Percentiles rank a stretch among this genome's conserved stretches.
These are phyloP conservation scores for Colletotrichum sp. DNA, from an alignment of 2,329 filamentous ascomycete genomes.

Conservation along the genomic window DNA sequence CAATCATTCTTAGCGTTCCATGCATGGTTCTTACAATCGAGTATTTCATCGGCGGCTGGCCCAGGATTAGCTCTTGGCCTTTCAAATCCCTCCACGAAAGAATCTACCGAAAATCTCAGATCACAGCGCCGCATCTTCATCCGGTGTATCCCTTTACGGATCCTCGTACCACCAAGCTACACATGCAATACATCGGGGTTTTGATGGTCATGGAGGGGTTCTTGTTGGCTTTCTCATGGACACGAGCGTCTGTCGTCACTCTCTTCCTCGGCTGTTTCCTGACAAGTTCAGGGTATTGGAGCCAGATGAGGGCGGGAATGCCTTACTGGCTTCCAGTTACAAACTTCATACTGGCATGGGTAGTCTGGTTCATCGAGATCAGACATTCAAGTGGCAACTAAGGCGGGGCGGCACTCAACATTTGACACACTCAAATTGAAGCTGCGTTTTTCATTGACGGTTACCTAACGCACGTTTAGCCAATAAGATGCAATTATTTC, in stretches of 20 bases:
- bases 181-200: background rate
- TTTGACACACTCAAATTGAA: background rate
- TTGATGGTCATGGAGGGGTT: background rate
- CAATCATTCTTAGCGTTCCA: background rate
- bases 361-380: background rate
- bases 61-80: background rate
- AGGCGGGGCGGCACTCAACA: background rate
- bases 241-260: background rate
- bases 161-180: background rate
- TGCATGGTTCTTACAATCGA: background rate
- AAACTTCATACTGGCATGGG: background rate
- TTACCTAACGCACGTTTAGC: background rate
- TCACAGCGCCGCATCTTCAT: background rate
- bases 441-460: background rate
- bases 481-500: background rate
- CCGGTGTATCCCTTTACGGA: slow-evolving; percentile 2
- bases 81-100: slow-evolving; percentile 6
- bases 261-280: background rate
- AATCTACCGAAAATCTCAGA: slow-evolving; percentile 12
- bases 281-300: background rate
- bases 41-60: slow-evolving; percentile 9
- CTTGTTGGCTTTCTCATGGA: background rate
- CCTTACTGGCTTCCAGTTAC: slow-evolving; percentile 1
- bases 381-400: background rate
- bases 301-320: background rate